Percentiles rank a stretch among this genome's conserved stretches.
These are phyloP conservation scores for Zygosaccharomyces rouxii DNA, from an alignment of 805 yeast species.

Conservation along the genomic window DNA sequence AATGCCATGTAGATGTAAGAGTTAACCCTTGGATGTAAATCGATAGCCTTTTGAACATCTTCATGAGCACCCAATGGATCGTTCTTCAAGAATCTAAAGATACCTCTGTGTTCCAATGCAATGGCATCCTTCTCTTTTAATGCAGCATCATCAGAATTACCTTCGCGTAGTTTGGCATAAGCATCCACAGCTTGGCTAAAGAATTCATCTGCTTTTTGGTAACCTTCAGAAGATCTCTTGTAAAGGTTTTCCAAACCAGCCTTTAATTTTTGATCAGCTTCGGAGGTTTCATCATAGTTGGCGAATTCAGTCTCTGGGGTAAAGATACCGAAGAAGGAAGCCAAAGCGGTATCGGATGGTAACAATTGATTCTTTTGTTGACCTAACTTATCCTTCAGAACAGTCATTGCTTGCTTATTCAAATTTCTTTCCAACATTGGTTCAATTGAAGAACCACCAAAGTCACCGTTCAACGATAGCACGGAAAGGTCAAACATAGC, in stretches of 20 bases:
- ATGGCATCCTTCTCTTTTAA: constrained; percentile 48
- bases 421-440: constrained; percentile 81
- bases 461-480: constrained; percentile 78
- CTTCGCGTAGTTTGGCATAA: constrained; percentile 33
- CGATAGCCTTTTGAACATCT: constrained; percentile 61
- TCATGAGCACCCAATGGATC: constrained; percentile 61
- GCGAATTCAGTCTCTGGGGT: constrained; percentile 49
- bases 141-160: constrained; percentile 23
- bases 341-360: constrained; percentile 79
- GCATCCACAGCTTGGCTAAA: constrained; percentile 56
- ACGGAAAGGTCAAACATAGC: constrained; percentile 92
- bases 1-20: constrained; percentile 79
- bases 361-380: constrained; percentile 39
- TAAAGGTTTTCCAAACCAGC: constrained; percentile 58
- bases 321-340: constrained; percentile 88
- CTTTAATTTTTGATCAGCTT: constrained; percentile 60
- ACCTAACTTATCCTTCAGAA: constrained; percentile 59
- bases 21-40: constrained; percentile 69
- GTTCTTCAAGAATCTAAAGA: constrained; percentile 76
- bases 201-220: constrained; percentile 36
- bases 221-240: constrained; percentile 40
- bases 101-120: constrained; percentile 80
- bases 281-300: constrained; percentile 46
- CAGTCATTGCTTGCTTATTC: constrained; percentile 69
- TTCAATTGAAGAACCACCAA: constrained; percentile 73